A percentile compares a stretch with the other conserved stretches of the same genome.
These are phyloP conservation scores for Puccinia triticina DNA, from an alignment of 1,284 basidiomycete species.

Conservation along the genomic window DNA sequence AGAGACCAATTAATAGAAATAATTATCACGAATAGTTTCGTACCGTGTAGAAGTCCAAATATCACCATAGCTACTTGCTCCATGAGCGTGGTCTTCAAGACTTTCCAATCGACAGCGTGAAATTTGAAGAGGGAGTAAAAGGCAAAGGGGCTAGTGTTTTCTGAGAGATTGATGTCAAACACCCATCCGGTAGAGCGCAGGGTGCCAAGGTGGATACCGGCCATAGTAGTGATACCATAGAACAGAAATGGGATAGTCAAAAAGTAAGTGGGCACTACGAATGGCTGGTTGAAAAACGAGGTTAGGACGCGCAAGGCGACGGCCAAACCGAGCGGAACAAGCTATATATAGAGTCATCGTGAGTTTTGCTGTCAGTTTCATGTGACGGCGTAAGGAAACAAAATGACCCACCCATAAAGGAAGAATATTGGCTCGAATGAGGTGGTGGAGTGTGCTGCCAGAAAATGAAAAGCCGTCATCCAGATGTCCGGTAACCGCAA, in stretches of 20 bases:
- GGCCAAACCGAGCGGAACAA: conserved; percentile 72
- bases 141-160: conserved; percentile 64
- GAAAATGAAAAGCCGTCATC: conserved; percentile 77
- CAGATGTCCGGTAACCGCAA: conserved; percentile 81
- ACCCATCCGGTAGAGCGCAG: conserved; percentile 79
- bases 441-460: conserved; percentile 67
- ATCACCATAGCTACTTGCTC: conserved; percentile 68
- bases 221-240: conserved; percentile 72
- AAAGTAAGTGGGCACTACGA: conserved; percentile 89
- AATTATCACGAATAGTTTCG: background rate
- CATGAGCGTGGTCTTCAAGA: conserved; percentile 61
- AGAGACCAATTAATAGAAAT: background rate
- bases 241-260: conserved; percentile 79
- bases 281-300: conserved; percentile 77
- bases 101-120: conserved; percentile 56
- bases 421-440: conserved; percentile 56
- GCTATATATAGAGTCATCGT: conserved; percentile 12
- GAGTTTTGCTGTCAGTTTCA: background rate
- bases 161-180: conserved; percentile 66
- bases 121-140: conserved; percentile 61
- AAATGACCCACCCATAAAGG: conserved; percentile 40
- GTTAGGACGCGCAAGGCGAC: conserved; percentile 80
- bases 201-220: conserved; percentile 68
- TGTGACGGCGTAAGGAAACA: background rate
- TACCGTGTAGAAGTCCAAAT: conserved; percentile 83